Conservation (phyloP, 345 rosid genomes). For the Eucalyptus camaldulensis region DNA sequence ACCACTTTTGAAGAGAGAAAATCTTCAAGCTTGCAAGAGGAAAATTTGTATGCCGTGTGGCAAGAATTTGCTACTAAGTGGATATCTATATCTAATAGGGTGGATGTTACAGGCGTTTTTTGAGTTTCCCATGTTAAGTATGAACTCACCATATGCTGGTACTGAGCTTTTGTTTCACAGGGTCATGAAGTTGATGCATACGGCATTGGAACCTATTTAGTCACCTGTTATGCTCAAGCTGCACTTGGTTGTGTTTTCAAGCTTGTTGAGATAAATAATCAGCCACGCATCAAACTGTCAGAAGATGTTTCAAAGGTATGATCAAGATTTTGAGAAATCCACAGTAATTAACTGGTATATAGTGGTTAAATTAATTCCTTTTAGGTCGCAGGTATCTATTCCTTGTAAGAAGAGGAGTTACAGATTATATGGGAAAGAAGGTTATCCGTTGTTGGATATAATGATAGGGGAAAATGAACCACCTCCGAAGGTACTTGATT, state of each 20-base stretch:
- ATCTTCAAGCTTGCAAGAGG: background rate
- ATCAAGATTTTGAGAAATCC: background rate
- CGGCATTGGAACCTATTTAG: slow-evolving; percentile 91
- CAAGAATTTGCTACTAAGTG: background rate
- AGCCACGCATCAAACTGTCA: slow-evolving; percentile 97
- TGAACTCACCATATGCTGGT: background rate
- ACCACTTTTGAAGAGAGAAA: background rate
- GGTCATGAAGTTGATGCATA: slow-evolving; percentile 92
- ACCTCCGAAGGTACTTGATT: slow-evolving; percentile 57
- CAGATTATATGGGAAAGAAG: slow-evolving; percentile 82
- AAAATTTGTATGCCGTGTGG: background rate
- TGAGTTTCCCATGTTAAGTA: background rate
- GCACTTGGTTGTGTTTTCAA: slow-evolving; percentile 97
- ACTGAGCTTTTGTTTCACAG: slow-evolving; percentile 7
- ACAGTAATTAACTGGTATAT: background rate
- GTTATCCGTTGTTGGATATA: slow-evolving; percentile 89
- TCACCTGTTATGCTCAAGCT: slow-evolving; percentile 90
- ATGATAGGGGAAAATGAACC: slow-evolving; percentile 92
- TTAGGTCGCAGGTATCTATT: slow-evolving; percentile 58
- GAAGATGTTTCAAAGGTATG: slow-evolving; percentile 95
- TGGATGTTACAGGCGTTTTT: background rate
- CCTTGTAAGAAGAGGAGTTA: slow-evolving; percentile 80
- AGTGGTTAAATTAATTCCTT: background rate
- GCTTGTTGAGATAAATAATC: slow-evolving; percentile 85
- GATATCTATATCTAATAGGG: background rate